Evolutionary conservation across 208 protist species (phyloP).

Genomic region (Acanthamoeba castellanii): DNA sequence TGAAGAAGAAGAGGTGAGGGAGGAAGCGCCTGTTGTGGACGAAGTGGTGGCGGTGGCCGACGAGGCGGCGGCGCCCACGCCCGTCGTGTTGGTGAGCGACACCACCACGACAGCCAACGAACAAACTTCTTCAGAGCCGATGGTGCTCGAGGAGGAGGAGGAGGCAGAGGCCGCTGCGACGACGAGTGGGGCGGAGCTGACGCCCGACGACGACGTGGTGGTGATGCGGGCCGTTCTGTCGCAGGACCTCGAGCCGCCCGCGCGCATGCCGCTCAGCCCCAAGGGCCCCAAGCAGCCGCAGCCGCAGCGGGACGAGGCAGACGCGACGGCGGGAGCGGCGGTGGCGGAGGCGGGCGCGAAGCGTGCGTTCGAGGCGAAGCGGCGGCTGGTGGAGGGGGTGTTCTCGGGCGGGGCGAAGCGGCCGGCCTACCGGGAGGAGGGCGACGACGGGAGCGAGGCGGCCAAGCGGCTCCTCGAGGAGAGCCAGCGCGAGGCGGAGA

Average conservation of each 20-base stretch:
- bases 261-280: not conserved
- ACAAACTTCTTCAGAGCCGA: too few relatives aligned
- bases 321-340: not conserved
- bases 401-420: constrained; percentile 27
- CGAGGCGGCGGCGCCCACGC: too few relatives aligned
- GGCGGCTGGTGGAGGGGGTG: not conserved
- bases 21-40: not conserved
- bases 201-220: constrained; percentile 30
- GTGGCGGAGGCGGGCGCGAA: not conserved
- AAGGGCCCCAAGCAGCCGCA: not conserved
- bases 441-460: not conserved
- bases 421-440: not conserved
- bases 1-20: too few relatives aligned
- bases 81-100: too few relatives aligned
- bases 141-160: not conserved
- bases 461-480: constrained; percentile 43
- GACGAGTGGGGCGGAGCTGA: not conserved
- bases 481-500: not conserved
- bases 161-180: too few relatives aligned
- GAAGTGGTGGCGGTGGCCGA: not conserved
- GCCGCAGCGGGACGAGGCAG: not conserved
- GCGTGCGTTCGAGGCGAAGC: constrained; percentile 12
- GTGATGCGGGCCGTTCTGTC: not conserved
- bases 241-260: constrained; percentile 1
- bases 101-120: too few relatives aligned